Conservation (phyloP, 805 yeast species). For the Saturnispora diversa region DNA sequence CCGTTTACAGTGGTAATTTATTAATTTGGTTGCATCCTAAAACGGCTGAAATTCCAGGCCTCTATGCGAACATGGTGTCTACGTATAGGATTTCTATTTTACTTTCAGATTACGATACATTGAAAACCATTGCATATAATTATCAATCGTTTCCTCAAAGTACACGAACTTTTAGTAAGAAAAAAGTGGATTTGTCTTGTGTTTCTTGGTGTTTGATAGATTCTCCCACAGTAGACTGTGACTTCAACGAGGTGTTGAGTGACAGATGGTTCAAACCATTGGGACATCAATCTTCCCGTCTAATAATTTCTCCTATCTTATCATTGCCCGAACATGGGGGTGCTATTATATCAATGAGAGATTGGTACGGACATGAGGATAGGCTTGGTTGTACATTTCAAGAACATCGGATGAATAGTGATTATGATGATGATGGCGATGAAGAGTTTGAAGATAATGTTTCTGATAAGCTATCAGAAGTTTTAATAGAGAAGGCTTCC, state of each 20-base stretch:
- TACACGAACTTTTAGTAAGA: conserved; percentile 71
- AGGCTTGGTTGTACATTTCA: conserved; percentile 45
- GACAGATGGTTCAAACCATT: conserved; percentile 87
- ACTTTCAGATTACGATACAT: conserved; percentile 77
- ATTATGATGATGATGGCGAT: conserved; percentile 29
- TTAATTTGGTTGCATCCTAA: conserved; percentile 71
- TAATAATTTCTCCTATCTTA: conserved; percentile 79
- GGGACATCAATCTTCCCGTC: conserved; percentile 70
- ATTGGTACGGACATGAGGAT: conserved; percentile 74
- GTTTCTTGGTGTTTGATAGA: conserved; percentile 87
- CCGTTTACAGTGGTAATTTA: conserved; percentile 78
- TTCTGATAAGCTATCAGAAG: conserved; percentile 47
- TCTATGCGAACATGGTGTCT: conserved; percentile 75
- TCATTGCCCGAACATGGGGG: conserved; percentile 94
- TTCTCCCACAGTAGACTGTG: conserved; percentile 85
- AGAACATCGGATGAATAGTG: conserved; percentile 17
- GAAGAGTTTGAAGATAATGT: conserved; percentile 21
- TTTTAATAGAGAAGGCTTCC: conserved; percentile 64
- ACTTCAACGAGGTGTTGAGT: conserved; percentile 78
- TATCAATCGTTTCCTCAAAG: conserved; percentile 84
- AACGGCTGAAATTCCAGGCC: conserved; percentile 72
- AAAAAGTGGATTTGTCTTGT: conserved; percentile 67
- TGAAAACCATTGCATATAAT: conserved; percentile 86
- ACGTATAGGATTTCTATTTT: conserved; percentile 62
- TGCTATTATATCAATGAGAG: conserved; percentile 83